phyloP scores from a whole-genome alignment of 345 rosid genomes.

The Clausena lansium region DNA sequence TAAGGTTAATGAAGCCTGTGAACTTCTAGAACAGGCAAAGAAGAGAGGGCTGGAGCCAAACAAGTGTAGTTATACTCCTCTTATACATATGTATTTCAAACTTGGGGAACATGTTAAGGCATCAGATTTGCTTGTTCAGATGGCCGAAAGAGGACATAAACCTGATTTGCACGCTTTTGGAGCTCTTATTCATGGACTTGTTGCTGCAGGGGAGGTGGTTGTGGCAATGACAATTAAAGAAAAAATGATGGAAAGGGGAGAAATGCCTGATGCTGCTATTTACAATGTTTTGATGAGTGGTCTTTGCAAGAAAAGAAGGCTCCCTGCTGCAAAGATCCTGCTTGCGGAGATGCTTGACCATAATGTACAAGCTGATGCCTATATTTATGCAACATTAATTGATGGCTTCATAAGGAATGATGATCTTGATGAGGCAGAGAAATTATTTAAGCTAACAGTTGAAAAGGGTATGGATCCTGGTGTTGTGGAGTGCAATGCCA shows the following conservation, averaged over 20 bases:
- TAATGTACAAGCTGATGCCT: slow-evolving; percentile 61
- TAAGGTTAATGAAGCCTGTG: slow-evolving; percentile 47
- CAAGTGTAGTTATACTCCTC: slow-evolving; percentile 56
- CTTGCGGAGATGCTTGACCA: slow-evolving; percentile 74
- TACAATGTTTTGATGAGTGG: slow-evolving; percentile 86
- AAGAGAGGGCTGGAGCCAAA: slow-evolving; percentile 49
- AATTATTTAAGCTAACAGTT: slow-evolving; percentile 47
- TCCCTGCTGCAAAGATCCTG: slow-evolving; percentile 60
- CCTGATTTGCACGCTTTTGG: slow-evolving; percentile 79
- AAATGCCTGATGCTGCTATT: slow-evolving; percentile 70
- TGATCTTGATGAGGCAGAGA: slow-evolving; percentile 59
- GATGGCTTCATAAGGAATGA: slow-evolving; percentile 73
- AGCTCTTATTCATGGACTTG: slow-evolving; percentile 72
- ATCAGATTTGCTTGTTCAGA: slow-evolving; percentile 55
- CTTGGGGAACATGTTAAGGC: slow-evolving; percentile 48
- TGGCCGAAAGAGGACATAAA: slow-evolving; percentile 64
- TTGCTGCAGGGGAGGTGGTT: slow-evolving; percentile 60
- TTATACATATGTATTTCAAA: slow-evolving; percentile 53
- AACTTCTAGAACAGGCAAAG: slow-evolving; percentile 56
- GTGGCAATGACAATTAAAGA: slow-evolving; percentile 51
- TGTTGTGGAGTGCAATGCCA: slow-evolving; percentile 65
- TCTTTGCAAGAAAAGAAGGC: slow-evolving; percentile 68
- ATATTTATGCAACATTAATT: slow-evolving; percentile 63
- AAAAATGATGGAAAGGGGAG: slow-evolving; percentile 61
- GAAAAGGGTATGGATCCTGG: slow-evolving; percentile 58